Conservation (phyloP, 441 rosid genomes). For the Populus hybrid region DNA sequence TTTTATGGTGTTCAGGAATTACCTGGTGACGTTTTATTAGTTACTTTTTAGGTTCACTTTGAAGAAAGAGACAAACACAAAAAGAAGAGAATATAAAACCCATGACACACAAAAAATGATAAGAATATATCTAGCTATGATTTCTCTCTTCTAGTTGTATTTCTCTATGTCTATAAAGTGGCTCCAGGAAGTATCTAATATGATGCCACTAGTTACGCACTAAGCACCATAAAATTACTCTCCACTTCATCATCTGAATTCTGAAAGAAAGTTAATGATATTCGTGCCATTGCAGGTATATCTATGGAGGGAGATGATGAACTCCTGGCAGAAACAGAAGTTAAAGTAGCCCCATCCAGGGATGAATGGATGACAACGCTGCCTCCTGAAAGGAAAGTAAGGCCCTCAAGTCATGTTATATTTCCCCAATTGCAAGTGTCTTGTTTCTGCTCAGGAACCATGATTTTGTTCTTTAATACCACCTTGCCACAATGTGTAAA, state of each 20-base stretch:
- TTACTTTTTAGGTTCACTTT: no score
- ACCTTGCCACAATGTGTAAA: background rate
- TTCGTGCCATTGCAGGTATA: constrained; percentile 55
- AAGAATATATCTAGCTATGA: background rate
- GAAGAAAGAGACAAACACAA: background rate
- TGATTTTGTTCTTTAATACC: background rate
- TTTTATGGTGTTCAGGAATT: background rate
- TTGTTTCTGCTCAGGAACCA: background rate
- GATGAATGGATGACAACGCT: constrained; percentile 99
- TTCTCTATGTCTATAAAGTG: background rate
- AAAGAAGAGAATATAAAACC: background rate
- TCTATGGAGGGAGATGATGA: constrained; percentile 97
- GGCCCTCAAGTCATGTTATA: constrained; percentile 15
- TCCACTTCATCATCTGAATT: background rate
- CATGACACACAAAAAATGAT: background rate
- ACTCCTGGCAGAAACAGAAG: constrained; percentile 67
- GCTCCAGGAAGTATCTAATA: background rate
- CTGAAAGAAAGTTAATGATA: constrained; percentile 11
- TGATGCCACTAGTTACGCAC: background rate
- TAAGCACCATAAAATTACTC: background rate
- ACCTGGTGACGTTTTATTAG: background rate
- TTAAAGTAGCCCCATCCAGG: constrained; percentile 65
- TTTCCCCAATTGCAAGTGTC: background rate
- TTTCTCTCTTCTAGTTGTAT: background rate
- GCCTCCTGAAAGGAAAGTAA: constrained; percentile 93